A percentile compares a stretch with the other conserved stretches of the same genome.
phyloP scores from a whole-genome alignment of 495 filamentous ascomycete species.

The Hypoxylon subgilvum region DNA sequence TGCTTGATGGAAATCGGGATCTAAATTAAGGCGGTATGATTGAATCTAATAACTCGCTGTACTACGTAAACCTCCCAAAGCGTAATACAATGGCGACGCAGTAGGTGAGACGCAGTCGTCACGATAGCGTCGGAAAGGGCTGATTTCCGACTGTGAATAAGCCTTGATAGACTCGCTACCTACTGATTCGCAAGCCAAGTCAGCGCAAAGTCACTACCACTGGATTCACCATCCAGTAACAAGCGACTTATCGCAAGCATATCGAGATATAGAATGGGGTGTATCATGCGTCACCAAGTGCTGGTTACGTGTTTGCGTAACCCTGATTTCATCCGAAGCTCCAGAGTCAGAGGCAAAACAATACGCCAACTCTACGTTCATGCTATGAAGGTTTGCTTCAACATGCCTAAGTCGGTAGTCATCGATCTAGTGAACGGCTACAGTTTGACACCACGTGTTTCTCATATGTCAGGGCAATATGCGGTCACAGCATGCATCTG shows the following conservation, averaged over 20 bases:
- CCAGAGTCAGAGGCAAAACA: conserved; percentile 3
- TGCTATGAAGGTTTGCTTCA: no score
- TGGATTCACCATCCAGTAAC: no score
- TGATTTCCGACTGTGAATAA: no score
- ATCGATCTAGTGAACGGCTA: no score
- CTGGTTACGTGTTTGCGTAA: conserved; percentile 18
- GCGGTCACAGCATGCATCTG: conserved; percentile 9
- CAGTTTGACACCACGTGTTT: conserved; percentile 3
- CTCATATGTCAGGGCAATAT: conserved; percentile 8
- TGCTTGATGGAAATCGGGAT: conserved; percentile 24
- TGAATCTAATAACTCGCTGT: conserved; percentile 22
- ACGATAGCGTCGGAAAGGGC: not conserved
- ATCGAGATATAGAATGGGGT: not conserved
- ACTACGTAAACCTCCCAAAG: conserved; percentile 25
- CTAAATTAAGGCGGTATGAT: conserved; percentile 24
- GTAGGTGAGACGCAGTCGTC: conserved; percentile 11
- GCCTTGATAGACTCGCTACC: no score
- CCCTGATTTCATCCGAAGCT: conserved; percentile 20
- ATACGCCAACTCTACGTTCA: not conserved
- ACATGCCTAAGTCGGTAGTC: no score
- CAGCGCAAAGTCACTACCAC: no score
- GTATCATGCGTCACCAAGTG: conserved; percentile 3
- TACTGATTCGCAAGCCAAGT: no score
- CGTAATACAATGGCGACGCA: conserved; percentile 13
- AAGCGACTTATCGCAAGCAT: no score